Conservation (phyloP, 768 basidiomycete genomes). For the Pleurotus cornucopiae region DNA sequence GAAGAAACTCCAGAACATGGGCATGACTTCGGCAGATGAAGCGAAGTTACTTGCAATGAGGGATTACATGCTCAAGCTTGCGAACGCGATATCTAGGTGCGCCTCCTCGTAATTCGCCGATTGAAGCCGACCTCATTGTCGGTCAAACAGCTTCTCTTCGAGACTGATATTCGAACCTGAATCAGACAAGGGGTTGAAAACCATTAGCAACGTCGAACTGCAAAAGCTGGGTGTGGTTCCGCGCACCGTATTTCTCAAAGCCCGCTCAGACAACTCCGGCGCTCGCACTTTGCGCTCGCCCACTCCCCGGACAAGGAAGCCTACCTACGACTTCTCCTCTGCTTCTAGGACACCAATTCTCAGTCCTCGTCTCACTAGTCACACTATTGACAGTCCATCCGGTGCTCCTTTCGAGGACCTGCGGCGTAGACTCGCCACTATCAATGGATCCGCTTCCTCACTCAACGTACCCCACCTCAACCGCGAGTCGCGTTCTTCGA, state of each 20-base stretch:
- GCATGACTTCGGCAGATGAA: constrained; percentile 81
- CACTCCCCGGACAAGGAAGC: constrained; percentile 34
- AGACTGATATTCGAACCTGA: constrained; percentile 62
- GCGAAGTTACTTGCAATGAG: constrained; percentile 83
- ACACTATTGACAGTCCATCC: constrained; percentile 39
- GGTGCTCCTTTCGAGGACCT: constrained; percentile 76
- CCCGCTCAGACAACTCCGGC: constrained; percentile 38
- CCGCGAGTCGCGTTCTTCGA: constrained; percentile 40
- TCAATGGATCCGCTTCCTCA: constrained; percentile 71
- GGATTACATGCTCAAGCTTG: constrained; percentile 84
- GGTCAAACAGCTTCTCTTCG: constrained; percentile 52
- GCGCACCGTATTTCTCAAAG: constrained; percentile 83
- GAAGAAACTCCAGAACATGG: constrained; percentile 77
- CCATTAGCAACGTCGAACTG: constrained; percentile 68
- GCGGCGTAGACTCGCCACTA: constrained; percentile 66
- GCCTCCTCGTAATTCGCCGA: constrained; percentile 8
- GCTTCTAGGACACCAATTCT: constrained; percentile 35
- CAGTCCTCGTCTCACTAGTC: constrained; percentile 46
- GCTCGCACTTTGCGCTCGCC: constrained; percentile 35
- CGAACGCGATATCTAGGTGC: constrained; percentile 74
- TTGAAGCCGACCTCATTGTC: too few species aligned
- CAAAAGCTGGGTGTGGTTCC: constrained; percentile 88
- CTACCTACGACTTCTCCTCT: constrained; percentile 21
- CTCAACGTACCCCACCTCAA: constrained; percentile 40
- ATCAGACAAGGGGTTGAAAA: constrained; percentile 57